These are phyloP conservation scores for Mycena sanguinolenta DNA, from an alignment of 768 basidiomycete genomes.

Conservation along the genomic window DNA sequence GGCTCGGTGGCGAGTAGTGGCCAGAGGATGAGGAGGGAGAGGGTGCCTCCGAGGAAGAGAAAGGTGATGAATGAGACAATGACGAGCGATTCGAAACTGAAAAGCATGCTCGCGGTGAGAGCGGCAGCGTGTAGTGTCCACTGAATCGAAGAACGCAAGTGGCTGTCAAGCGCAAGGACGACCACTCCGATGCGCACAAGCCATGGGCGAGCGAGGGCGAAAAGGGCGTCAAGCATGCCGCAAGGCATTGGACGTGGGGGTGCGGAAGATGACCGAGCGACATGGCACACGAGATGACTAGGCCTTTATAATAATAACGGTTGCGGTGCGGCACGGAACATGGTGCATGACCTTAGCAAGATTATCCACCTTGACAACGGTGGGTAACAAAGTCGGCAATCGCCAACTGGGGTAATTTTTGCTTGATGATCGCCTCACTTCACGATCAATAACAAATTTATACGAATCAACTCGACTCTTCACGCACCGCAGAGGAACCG, in stretches of 20 bases:
- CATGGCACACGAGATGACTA: background rate
- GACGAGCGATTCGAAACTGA: slow-evolving; percentile 27
- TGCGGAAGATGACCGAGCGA: slow-evolving; percentile 1
- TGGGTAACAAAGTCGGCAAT: no score
- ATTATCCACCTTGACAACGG: background rate
- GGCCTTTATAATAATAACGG: slow-evolving; percentile 23
- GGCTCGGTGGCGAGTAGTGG: slow-evolving; percentile 5
- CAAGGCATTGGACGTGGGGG: background rate
- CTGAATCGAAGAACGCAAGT: background rate
- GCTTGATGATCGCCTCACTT: no score
- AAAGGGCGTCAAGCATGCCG: slow-evolving; percentile 3
- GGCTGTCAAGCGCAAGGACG: background rate
- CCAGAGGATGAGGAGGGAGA: slow-evolving; percentile 15
- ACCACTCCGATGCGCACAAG: slow-evolving; percentile 1
- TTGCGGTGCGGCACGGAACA: slow-evolving; percentile 14
- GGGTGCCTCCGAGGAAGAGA: slow-evolving; percentile 12
- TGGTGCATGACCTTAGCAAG: background rate
- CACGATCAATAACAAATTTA: no score
- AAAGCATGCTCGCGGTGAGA: slow-evolving; percentile 1
- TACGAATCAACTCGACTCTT: no score
- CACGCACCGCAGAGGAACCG: no score
- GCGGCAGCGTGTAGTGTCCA: background rate
- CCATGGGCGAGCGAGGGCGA: slow-evolving; percentile 2
- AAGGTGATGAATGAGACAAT: slow-evolving; percentile 9
- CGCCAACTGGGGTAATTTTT: no score